Evolutionary conservation across 495 filamentous ascomycete species (phyloP).

Genomic region (Xylaria castorea): DNA sequence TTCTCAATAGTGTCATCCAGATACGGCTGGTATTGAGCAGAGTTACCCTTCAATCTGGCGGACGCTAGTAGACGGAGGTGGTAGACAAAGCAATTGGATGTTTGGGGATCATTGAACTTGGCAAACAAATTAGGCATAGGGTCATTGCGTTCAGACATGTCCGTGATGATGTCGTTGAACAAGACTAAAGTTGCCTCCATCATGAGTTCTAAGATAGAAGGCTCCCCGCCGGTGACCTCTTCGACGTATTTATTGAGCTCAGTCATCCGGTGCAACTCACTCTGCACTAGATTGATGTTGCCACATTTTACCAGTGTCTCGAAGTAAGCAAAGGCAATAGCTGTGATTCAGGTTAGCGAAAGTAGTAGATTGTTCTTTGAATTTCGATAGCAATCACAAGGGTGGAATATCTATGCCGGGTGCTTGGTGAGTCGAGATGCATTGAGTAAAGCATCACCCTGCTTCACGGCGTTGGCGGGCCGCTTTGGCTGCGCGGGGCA

Average conservation of each 20-base stretch:
- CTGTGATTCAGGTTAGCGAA: conserved; percentile 50
- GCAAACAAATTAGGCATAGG: conserved; percentile 66
- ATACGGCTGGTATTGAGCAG: conserved; percentile 72
- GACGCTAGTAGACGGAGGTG: conserved; percentile 77
- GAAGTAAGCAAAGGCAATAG: conserved; percentile 91
- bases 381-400: background rate
- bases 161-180: conserved; percentile 63
- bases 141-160: conserved; percentile 60
- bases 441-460: background rate
- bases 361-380: background rate
- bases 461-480: background rate
- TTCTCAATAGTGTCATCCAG: conserved; percentile 66
- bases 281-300: conserved; percentile 67
- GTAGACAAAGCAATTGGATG: conserved; percentile 74
- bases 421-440: background rate
- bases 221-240: conserved; percentile 68
- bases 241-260: conserved; percentile 71
- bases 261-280: conserved; percentile 73
- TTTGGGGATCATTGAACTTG: conserved; percentile 75
- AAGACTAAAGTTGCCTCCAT: conserved; percentile 74
- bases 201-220: conserved; percentile 81
- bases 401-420: background rate
- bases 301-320: conserved; percentile 76
- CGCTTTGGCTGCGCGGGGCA: background rate
- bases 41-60: conserved; percentile 82